Conservation (phyloP, 345 rosid species). For the Draba incana region DNA sequence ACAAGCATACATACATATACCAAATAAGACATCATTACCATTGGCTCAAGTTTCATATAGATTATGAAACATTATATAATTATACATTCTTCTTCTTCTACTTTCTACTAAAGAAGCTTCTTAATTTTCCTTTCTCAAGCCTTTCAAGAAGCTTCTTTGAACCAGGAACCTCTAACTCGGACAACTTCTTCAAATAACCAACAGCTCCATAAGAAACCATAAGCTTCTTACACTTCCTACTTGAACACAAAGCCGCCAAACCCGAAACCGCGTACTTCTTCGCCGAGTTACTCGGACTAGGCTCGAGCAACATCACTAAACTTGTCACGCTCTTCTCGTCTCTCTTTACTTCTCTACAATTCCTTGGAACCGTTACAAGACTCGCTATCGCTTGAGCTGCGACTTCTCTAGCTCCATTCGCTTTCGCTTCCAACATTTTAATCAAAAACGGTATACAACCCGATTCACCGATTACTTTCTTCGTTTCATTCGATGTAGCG, state of each 20-base stretch:
- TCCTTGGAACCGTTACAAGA: conserved; percentile 63
- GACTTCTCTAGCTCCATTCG: conserved; percentile 61
- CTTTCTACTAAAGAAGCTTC: conserved; percentile 69
- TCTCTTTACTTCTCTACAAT: conserved; percentile 70
- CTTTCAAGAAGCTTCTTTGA: conserved; percentile 85
- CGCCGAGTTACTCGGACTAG: conserved; percentile 76
- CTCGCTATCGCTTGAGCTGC: conserved; percentile 82
- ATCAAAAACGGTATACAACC: conserved; percentile 82
- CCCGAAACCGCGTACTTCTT: conserved; percentile 83
- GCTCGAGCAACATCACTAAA: conserved; percentile 86
- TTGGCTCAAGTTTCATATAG: conserved; percentile 53
- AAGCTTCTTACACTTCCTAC: conserved; percentile 87
- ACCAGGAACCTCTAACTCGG: conserved; percentile 86
- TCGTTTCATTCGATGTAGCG: conserved; percentile 59
- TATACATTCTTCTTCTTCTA: conserved; percentile 35
- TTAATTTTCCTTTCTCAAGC: conserved; percentile 77
- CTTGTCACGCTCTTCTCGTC: conserved; percentile 73
- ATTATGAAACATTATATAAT: conserved; percentile 49
- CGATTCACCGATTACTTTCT: conserved; percentile 74
- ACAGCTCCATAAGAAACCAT: conserved; percentile 97
- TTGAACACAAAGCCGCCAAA: conserved; percentile 65
- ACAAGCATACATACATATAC: not conserved
- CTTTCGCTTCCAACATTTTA: conserved; percentile 73
- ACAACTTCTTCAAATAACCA: conserved; percentile 88
- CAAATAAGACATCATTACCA: conserved; percentile 13